Evolutionary conservation across 352 stramenopile species (phyloP).

Genomic region (Phytophthora cactorum): DNA sequence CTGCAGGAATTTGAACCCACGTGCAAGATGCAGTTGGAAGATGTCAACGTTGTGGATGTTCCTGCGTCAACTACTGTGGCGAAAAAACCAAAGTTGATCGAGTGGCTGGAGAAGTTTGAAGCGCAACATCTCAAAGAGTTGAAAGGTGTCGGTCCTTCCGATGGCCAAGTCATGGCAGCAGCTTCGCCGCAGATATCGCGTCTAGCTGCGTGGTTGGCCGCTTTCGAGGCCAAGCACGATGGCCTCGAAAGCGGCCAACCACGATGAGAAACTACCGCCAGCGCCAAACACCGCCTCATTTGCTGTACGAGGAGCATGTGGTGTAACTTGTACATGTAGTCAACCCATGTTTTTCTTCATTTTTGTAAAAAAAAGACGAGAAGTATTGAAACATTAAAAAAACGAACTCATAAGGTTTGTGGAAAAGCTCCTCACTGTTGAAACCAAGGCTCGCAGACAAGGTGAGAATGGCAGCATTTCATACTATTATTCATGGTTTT

Average conservation of each 20-base stretch:
- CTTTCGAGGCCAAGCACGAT: constrained; percentile 14
- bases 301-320: not conserved
- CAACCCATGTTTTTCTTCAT: not conserved
- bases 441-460: too few species aligned
- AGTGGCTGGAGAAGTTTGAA: constrained; percentile 27
- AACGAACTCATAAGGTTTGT: too few species aligned
- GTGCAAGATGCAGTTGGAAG: constrained; percentile 6
- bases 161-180: not conserved
- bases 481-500: too few species aligned
- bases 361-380: not conserved
- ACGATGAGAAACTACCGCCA: constrained; percentile 5
- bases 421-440: too few species aligned
- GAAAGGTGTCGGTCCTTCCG: not conserved
- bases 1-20: constrained; percentile 10
- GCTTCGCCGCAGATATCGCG: not conserved
- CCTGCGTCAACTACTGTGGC: not conserved
- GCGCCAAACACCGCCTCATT: not conserved
- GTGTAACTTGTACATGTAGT: too few species aligned
- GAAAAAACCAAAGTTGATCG: constrained; percentile 12
- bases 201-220: constrained; percentile 9
- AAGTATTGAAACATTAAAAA: too few species aligned
- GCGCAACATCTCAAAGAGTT: constrained; percentile 4
- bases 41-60: constrained; percentile 1
- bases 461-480: too few species aligned
- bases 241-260: not conserved